Evolutionary conservation across 163 green algal species (phyloP), one percentile per base, ranked within the genome.

Genomic region (Prototheca cutis): DNA sequence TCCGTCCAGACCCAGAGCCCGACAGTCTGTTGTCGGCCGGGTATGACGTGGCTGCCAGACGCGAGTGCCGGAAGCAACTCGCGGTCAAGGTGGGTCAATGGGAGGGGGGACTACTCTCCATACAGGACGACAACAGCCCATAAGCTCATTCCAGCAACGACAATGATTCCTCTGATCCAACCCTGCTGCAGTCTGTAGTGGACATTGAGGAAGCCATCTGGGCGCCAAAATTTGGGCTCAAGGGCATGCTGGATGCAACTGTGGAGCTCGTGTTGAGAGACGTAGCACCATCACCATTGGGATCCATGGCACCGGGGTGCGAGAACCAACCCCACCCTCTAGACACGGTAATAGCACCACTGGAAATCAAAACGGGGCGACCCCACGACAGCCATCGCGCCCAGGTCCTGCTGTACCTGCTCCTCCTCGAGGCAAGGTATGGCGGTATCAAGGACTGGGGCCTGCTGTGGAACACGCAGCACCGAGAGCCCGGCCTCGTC

Each of bases 181-280:
- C 36, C 36, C 36, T 15, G 17, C 36, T 63, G 33, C 48, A 34
- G 21, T 61, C 81, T 28, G 75, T 95, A 4, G 45, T 82, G 6
- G 87, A 95, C 74, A 93, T 95, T 42, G 87, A 95, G 65, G 87
- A 95, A 65, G 84, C 70, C 47, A 82, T 95, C 2, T 91, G 83
- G 80, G 80, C 83, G 23, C 84, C 86, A 15, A 77, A 70, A 36
- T 90, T 80, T 58, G 87, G 87, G 33, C 61, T 95, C 6, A 94
- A 94, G 65, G 87, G 87, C 13, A 81, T 88, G 66, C 65, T 95
- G 2, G 87, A 95, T 55, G 79, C 80, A 3, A 86, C 73, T 4
- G 55, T 92, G 21, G 10, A 66, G 0, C 53, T 85, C 4, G 55
- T 30, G 23, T 42, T 76, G 2, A 56, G n/a, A n/a, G n/a, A n/a